Evolutionary conservation across 2,329 filamentous ascomycete species (phyloP).

Genomic region (Rhynchosporium secalis): DNA sequence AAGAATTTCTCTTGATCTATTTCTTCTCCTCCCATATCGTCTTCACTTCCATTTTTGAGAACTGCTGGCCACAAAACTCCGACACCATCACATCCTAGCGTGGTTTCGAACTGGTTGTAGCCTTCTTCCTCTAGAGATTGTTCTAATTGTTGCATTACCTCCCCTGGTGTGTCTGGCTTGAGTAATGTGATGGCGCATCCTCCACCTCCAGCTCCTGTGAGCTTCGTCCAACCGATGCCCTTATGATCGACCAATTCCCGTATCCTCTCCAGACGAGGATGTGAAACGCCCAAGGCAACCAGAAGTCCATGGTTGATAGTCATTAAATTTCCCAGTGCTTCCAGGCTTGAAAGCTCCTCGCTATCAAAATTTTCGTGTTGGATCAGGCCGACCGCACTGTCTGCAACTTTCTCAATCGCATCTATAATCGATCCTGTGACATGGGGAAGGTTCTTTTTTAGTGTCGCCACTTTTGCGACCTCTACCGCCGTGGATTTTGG

Average conservation of each 20-base stretch:
- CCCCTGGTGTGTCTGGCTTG: slow-evolving; percentile 60
- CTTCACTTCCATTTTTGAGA: slow-evolving; percentile 78
- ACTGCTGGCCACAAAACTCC: slow-evolving; percentile 94
- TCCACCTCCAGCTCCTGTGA: slow-evolving; percentile 93
- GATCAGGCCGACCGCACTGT: slow-evolving; percentile 55
- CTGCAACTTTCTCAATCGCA: slow-evolving; percentile 74
- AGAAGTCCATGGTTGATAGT: slow-evolving; percentile 91
- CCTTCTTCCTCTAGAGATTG: slow-evolving; percentile 66
- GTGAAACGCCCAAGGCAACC: slow-evolving; percentile 88
- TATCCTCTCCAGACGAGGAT: slow-evolving; percentile 88
- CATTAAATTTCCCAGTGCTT: slow-evolving; percentile 82
- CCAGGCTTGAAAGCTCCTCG: slow-evolving; percentile 61
- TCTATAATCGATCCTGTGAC: slow-evolving; percentile 81
- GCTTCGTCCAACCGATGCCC: slow-evolving; percentile 93
- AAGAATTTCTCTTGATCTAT: slow-evolving; percentile 90
- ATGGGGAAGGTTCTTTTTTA: slow-evolving; percentile 71
- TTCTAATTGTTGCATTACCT: slow-evolving; percentile 64
- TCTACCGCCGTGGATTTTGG: slow-evolving; percentile 82
- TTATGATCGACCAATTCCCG: slow-evolving; percentile 87
- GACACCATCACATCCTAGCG: slow-evolving; percentile 87
- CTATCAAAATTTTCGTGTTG: slow-evolving; percentile 66
- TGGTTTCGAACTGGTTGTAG: slow-evolving; percentile 84
- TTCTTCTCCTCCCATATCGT: slow-evolving; percentile 80
- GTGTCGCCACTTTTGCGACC: slow-evolving; percentile 78
- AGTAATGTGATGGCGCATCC: slow-evolving; percentile 93